Evolutionary conservation across 83 land plant species (phyloP).

Genomic region (Picea abies): DNA sequence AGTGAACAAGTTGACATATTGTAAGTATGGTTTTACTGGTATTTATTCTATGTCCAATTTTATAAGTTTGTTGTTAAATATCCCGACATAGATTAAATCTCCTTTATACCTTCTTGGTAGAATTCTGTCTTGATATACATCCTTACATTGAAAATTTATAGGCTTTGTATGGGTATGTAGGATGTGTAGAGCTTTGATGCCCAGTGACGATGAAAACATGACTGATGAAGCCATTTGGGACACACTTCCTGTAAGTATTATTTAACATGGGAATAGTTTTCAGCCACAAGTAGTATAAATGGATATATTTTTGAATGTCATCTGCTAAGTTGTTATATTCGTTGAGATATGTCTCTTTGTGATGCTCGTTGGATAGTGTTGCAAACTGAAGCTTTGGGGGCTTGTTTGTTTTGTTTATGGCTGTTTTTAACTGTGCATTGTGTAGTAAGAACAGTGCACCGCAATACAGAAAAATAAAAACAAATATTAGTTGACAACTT

Average conservation of each 20-base stretch:
- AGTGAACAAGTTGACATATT: neutral
- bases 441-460: too few relatives aligned
- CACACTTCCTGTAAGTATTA: slow-evolving; percentile 85
- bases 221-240: slow-evolving; percentile 99
- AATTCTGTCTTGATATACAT: neutral
- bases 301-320: neutral
- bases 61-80: too few relatives aligned
- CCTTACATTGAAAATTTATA: neutral
- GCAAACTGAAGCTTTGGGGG: too few relatives aligned
- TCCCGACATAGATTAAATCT: too few relatives aligned
- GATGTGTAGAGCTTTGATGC: slow-evolving; percentile 97
- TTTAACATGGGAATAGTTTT: neutral
- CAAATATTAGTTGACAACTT: too few relatives aligned
- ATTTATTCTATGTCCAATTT: neutral
- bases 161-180: slow-evolving; percentile 28
- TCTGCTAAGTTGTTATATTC: neutral
- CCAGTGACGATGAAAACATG: slow-evolving; percentile 96
- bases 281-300: neutral
- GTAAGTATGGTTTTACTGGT: neutral
- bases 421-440: too few relatives aligned
- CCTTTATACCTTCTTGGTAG: too few relatives aligned
- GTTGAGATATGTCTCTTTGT: too few relatives aligned
- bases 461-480: too few relatives aligned
- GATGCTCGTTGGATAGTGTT: too few relatives aligned
- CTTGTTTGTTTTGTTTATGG: too few relatives aligned